A percentile compares a stretch with the other conserved stretches of the same genome.
Evolutionary conservation across 2,329 filamentous ascomycete genomes (phyloP).

Genomic region (Bipolaris gigantea): DNA sequence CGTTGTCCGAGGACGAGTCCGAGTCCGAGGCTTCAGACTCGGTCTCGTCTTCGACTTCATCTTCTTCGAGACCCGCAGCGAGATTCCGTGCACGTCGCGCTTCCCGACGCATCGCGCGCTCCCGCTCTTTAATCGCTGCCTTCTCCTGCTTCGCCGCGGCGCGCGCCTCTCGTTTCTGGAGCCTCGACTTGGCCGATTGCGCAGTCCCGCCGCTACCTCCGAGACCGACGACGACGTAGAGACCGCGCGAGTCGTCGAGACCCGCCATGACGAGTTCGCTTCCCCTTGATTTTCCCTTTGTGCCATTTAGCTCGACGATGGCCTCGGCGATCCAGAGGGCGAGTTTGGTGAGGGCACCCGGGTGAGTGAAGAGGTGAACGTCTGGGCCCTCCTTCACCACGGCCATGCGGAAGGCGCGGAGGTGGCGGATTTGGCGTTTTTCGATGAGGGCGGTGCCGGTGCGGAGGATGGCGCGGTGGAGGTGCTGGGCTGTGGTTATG

Average conservation of each 20-base stretch:
- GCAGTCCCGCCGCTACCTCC: conserved; percentile 82
- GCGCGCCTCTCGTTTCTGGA: conserved; percentile 67
- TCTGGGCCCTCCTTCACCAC: conserved; percentile 95
- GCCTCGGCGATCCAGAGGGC: conserved; percentile 94
- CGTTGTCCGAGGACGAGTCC: conserved; percentile 54
- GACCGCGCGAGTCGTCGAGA: conserved; percentile 80
- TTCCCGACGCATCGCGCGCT: conserved; percentile 63
- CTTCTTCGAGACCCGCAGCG: conserved; percentile 64
- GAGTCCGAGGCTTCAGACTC: conserved; percentile 61
- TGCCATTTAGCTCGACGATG: conserved; percentile 80
- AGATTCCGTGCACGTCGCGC: conserved; percentile 34
- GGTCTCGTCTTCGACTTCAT: conserved; percentile 56
- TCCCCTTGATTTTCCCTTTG: conserved; percentile 66
- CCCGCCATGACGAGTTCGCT: conserved; percentile 89
- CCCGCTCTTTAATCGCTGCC: conserved; percentile 59
- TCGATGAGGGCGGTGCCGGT: conserved; percentile 89
- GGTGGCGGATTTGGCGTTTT: conserved; percentile 90
- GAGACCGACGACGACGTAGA: conserved; percentile 92
- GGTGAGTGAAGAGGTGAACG: conserved; percentile 87
- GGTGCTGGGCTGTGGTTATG: conserved; percentile 80
- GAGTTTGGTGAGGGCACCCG: conserved; percentile 88
- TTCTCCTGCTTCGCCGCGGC: conserved; percentile 58
- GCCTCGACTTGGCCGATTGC: conserved; percentile 59
- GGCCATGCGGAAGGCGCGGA: conserved; percentile 91
- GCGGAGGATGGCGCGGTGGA: conserved; percentile 89